These are phyloP conservation scores for Ziziphus jujuba DNA, from an alignment of 306 rosid genomes.

Conservation along the genomic window DNA sequence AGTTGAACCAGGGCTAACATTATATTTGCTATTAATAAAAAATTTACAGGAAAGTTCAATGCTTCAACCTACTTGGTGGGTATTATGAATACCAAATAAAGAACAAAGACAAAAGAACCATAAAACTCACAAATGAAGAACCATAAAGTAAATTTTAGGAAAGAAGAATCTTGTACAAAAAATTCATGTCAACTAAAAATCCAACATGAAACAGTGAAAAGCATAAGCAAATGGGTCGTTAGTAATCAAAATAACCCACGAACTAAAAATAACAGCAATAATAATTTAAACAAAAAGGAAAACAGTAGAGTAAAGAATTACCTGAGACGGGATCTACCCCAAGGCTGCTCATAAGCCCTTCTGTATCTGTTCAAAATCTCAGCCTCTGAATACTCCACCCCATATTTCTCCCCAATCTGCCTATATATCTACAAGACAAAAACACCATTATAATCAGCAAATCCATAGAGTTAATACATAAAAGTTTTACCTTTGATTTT, in stretches of 20 bases:
- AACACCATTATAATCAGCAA: background rate
- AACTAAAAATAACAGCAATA: background rate
- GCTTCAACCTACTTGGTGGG: too few relatives aligned
- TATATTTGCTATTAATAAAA: background rate
- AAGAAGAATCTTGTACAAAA: background rate
- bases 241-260: background rate
- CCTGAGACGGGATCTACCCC: constrained; percentile 99
- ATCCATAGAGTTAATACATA: too few relatives aligned
- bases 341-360: constrained; percentile 87
- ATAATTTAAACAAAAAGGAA: background rate
- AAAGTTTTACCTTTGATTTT: too few relatives aligned
- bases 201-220: background rate
- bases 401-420: constrained; percentile 84
- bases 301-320: constrained; percentile 18
- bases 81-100: too few relatives aligned
- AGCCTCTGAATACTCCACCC: constrained; percentile 78
- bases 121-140: background rate
- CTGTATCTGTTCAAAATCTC: constrained; percentile 85
- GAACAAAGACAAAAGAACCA: background rate
- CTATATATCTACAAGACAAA: constrained; percentile 62
- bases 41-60: background rate
- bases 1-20: background rate
- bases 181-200: background rate
- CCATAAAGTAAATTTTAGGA: background rate
- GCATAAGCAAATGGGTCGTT: background rate